Percentiles rank a stretch among this genome's conserved stretches.
Evolutionary conservation across 1,139 yeast genomes (phyloP).

Genomic region (Ogataea hybrid): DNA sequence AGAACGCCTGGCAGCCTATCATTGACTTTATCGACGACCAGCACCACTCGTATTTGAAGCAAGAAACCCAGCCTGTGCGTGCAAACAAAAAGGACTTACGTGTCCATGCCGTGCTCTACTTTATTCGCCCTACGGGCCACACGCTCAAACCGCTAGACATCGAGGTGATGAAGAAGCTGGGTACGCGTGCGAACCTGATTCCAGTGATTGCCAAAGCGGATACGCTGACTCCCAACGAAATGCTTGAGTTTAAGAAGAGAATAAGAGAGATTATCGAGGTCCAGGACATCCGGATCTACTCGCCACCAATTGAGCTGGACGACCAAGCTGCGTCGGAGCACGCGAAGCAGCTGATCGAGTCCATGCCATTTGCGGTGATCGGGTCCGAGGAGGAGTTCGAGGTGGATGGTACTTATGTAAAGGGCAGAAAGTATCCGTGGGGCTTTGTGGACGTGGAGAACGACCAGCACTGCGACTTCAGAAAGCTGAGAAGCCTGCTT

Average conservation of each 20-base stretch:
- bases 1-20: conserved; percentile 91
- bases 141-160: conserved; percentile 91
- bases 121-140: conserved; percentile 96
- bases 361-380: conserved; percentile 92
- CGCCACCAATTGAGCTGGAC: conserved; percentile 77
- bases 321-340: conserved; percentile 78
- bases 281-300: conserved; percentile 86
- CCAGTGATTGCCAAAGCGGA: conserved; percentile 97
- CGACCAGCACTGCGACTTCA: conserved; percentile 93
- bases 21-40: conserved; percentile 95
- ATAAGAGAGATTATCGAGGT: conserved; percentile 90
- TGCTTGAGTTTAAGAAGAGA: conserved; percentile 78
- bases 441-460: conserved; percentile 97
- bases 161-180: conserved; percentile 85
- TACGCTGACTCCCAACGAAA: conserved; percentile 80
- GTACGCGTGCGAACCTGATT: conserved; percentile 86
- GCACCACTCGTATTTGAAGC: conserved; percentile 91
- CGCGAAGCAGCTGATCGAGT: conserved; percentile 77
- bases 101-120: conserved; percentile 93
- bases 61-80: conserved; percentile 93
- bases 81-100: conserved; percentile 71
- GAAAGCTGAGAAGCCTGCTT: conserved; percentile 81
- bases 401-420: conserved; percentile 71
- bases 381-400: conserved; percentile 90
- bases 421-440: conserved; percentile 97